Evolutionary conservation across 2,329 filamentous ascomycete genomes (phyloP), one percentile per base, ranked within the genome.

Genomic region (Fusarium papillatum): DNA sequence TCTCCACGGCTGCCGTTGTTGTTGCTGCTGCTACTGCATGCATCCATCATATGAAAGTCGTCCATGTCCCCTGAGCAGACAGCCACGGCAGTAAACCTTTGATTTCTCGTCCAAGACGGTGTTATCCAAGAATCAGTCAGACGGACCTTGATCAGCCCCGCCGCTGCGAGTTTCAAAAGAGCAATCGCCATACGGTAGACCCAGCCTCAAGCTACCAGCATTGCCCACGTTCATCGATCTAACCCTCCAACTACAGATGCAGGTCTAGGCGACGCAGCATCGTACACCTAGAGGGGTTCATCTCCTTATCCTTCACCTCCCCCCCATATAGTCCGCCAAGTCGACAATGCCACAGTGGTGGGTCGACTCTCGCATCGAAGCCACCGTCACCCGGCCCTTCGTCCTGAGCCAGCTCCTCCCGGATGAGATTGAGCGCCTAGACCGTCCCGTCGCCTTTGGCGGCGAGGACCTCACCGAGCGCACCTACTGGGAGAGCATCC

Each of bases 401-500:
- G 90, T 95, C 73, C 88, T 89, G 63, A 90, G 90, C 48, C 90
- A 93, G 70, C 87, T 95, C 50, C 86, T 90, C 60, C 89, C 90
- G 48, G 88, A 91, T 72, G 93, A 94, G 82, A 87, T 91, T 75
- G 86, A 89, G 67, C 90, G 90, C 66, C 85, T 96, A 59, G 89
- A 93, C 79, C 86, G 86, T 48, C 90, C 91, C 11, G 85, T 95
- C 59, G 90, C 87, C 16, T 95, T 95, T 81, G 93, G 93, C 36
- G 78, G 74, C 57, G 92, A 92, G 77, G 91, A 90, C 67, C 83
- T 90, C 68, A 95, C 93, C 6, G 91, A 95, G 81, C 90, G 93
- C 73, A 95, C 93, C 1, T 95, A 95, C 81, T 92, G 93, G 86
- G 93, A 95, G 80, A 95, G 93, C 92, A 95, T 95, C 69, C 85